Evolutionary conservation across 2,329 filamentous ascomycete species (phyloP), one percentile per base, ranked within the genome.

Genomic region (Pseudocercospora eumusae): DNA sequence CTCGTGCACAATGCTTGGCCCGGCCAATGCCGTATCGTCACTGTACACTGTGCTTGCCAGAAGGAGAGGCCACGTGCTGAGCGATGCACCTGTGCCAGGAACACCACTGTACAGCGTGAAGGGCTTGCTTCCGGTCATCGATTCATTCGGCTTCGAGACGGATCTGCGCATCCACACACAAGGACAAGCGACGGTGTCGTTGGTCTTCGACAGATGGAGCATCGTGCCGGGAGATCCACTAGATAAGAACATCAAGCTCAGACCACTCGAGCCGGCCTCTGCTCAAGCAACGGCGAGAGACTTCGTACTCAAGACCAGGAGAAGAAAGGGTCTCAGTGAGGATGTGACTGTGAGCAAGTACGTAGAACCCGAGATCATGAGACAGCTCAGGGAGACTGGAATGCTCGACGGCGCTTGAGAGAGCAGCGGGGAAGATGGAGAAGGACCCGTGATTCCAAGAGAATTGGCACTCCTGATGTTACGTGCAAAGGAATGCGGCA

Each of bases 81-180:
- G 90, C n/a, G 95, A 99, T 74, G 92, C 91, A 0, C 93, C 93
- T 13, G 91, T 99, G 64, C 92, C 93, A 0, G 95, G 95, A 23
- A 98, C 95, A 9, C 95, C 93, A 4, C 84, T 99, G 10, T 98
- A 97, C 78, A 89, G 90, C 21, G 93, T 97, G 57, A 90, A 88
- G 71, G 95, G 95, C 3, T 82, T 98, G 55, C 87, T 99, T 60
- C 95, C 95, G 9, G 95, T 98, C 63, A 96, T 99, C 74, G 95
- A 99, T 80, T 92, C 88, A 28, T 99, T 99, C 73, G 95, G 95
- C 20, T 98, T 99, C 77, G 95, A 99, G 81, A 98, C 95, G 13
- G 95, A 99, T 79, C 83, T 99, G 61, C 85, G 95, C 65, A 98
- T 98, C 73, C 93, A 96, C 77, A 97, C 93, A 0, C 91, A 97